Conservation (phyloP, 192 early-diverging fungal genomes). For the Mortierella hygrophila region DNA sequence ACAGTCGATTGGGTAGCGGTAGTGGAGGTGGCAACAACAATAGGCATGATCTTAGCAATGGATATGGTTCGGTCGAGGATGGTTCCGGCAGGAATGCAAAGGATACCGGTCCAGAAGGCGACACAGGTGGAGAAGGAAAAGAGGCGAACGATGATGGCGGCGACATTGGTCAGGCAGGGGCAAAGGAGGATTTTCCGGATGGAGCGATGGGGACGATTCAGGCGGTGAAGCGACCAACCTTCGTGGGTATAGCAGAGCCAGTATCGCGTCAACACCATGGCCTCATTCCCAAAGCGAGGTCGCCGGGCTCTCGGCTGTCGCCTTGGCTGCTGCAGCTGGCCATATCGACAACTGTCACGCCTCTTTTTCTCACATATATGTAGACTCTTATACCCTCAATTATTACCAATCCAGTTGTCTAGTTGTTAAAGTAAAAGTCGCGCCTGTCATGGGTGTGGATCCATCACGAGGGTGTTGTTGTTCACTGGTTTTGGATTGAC, state of each 20-base stretch:
- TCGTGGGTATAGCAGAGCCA: background rate
- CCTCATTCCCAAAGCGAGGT: slow-evolving; percentile 21
- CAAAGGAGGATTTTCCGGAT: background rate
- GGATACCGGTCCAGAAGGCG: background rate
- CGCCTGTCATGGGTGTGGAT: background rate
- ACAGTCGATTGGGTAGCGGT: background rate
- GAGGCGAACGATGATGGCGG: background rate
- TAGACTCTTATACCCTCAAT: no score
- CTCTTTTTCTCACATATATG: no score
- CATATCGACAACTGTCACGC: background rate
- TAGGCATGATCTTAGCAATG: background rate
- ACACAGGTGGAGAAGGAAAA: background rate
- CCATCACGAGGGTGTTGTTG: background rate
- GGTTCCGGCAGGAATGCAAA: background rate
- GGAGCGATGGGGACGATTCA: background rate
- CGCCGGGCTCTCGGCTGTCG: background rate
- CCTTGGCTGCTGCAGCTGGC: background rate
- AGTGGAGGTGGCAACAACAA: background rate
- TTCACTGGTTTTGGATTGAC: background rate
- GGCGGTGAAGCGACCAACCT: slow-evolving; percentile 3
- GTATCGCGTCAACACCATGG: slow-evolving; percentile 6
- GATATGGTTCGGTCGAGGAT: no score
- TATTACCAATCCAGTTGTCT: no score
- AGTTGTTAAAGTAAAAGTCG: background rate
- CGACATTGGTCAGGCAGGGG: background rate